phyloP scores from a whole-genome alignment of 345 rosid genomes.

The Salix caprea region DNA sequence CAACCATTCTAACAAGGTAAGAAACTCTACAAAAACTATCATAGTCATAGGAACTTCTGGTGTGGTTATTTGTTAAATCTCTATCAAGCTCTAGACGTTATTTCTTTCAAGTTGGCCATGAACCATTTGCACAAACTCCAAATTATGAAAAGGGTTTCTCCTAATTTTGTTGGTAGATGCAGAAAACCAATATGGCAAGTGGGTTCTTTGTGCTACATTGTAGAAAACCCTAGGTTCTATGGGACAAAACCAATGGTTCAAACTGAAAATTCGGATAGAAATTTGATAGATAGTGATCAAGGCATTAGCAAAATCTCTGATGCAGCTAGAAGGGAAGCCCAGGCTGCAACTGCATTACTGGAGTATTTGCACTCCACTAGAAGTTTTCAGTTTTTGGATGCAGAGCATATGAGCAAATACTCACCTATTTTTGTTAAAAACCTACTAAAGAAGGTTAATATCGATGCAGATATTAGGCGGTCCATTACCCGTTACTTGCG shows the following conservation, averaged over 20 bases:
- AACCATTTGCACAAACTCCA: conserved; percentile 33
- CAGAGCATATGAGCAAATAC: conserved; percentile 65
- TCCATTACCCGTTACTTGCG: conserved; percentile 46
- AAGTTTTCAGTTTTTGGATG: conserved; percentile 49
- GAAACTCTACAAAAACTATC: neutral
- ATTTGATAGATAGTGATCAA: conserved; percentile 6
- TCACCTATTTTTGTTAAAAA: conserved; percentile 46
- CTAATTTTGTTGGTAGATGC: conserved; percentile 22
- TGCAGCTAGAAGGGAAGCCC: conserved; percentile 41
- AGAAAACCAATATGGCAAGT: conserved; percentile 19
- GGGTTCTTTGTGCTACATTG: conserved; percentile 17
- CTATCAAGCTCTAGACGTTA: too few relatives aligned
- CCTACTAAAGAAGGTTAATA: conserved; percentile 36
- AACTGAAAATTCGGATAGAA: conserved; percentile 8
- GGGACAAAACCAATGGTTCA: conserved; percentile 15
- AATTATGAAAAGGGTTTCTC: conserved; percentile 45
- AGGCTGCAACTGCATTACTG: conserved; percentile 59
- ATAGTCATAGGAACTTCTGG: too few relatives aligned
- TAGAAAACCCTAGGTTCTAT: conserved; percentile 42
- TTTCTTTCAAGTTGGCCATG: conserved; percentile 26
- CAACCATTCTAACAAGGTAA: neutral
- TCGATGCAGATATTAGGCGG: conserved; percentile 29
- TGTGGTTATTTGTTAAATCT: neutral
- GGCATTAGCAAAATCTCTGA: conserved; percentile 21
- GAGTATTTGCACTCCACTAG: conserved; percentile 70